Evolutionary conservation across 1,284 basidiomycete genomes (phyloP), one percentile per base, ranked within the genome.

Genomic region (Anthracocystis setariae): DNA sequence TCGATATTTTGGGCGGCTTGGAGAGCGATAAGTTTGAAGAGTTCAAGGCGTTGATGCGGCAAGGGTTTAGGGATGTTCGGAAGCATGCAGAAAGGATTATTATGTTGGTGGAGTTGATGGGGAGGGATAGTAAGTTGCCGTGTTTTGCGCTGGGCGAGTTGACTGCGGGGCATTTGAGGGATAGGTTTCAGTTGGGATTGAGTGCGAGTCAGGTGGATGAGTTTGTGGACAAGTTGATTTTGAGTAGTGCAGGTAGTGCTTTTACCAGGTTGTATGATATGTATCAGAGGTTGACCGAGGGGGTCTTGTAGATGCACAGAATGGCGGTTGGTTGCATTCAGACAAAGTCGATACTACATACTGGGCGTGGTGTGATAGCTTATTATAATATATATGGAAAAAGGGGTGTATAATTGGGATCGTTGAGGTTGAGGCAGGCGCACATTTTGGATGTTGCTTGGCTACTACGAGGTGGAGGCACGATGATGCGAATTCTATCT

Each of bases 21-120:
- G 88, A 92, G 63, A 88, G 89, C 45, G 85, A 89, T 13, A 88
- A 91, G 13, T 98, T 91, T 82, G 83, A 87, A 38, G 92, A 96
- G 82, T 99, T 97, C 86, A 90, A 88, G 78, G 86, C 87, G 68
- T 85, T 97, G 52, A 97, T 98, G 85, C 90, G 89, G 68, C 90
- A 94, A 80, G 94, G 94, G 20, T 99, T 98, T 81, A 90, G 95
- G 78, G 91, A 91, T 39, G 92, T 92, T 35, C 86, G 96, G 73
- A 98, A 98, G 84, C 94, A 98, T 76, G 96, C 95, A 63, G 96
- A 98, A 84, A 88, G 94, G 72, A 92, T 99, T 77, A 91, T 97
- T 82, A 96, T 93, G 46, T 87, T 98, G 73, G 93, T 98, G 35
- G 94, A 98, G 82, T 85, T 97, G 45, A 97, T 97, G 94, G 93